Conservation (phyloP, 257 asterid species). For the Orobanche coerulescens region DNA sequence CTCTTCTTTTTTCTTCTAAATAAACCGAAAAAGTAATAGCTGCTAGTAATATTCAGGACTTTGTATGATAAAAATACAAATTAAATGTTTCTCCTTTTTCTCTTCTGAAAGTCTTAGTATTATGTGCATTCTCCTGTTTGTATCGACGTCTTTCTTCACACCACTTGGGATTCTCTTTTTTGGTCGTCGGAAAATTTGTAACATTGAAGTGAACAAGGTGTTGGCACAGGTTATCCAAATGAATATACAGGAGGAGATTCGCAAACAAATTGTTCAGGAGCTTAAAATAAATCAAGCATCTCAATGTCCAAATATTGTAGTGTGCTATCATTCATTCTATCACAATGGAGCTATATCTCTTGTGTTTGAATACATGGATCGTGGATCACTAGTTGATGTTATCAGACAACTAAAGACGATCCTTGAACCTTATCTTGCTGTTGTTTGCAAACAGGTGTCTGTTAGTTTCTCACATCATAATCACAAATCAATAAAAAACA, state of each 20-base stretch:
- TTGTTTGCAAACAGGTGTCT: conserved; percentile 88
- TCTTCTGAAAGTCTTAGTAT: background rate
- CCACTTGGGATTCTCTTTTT: background rate
- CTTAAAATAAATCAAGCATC: conserved; percentile 92
- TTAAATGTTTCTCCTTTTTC: background rate
- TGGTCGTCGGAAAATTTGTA: background rate
- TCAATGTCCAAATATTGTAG: conserved; percentile 81
- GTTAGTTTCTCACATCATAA: conserved; percentile 22
- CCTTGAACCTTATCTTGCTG: conserved; percentile 96
- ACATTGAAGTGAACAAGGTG: conserved; percentile 13
- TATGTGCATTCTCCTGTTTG: background rate
- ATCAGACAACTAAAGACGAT: conserved; percentile 73
- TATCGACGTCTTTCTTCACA: background rate
- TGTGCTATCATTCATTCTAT: conserved; percentile 95
- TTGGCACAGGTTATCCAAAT: conserved; percentile 80
- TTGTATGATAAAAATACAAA: background rate
- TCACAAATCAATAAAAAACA: background rate
- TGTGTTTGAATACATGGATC: conserved; percentile 97
- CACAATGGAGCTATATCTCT: conserved; percentile 96
- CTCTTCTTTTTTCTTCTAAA: background rate
- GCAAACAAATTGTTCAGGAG: conserved; percentile 97
- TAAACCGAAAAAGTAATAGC: background rate
- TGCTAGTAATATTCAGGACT: background rate
- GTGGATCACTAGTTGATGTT: conserved; percentile 72
- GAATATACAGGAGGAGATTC: conserved; percentile 92